Evolutionary conservation across 129 eudicot species (phyloP).

Genomic region (Artemisia annua): DNA sequence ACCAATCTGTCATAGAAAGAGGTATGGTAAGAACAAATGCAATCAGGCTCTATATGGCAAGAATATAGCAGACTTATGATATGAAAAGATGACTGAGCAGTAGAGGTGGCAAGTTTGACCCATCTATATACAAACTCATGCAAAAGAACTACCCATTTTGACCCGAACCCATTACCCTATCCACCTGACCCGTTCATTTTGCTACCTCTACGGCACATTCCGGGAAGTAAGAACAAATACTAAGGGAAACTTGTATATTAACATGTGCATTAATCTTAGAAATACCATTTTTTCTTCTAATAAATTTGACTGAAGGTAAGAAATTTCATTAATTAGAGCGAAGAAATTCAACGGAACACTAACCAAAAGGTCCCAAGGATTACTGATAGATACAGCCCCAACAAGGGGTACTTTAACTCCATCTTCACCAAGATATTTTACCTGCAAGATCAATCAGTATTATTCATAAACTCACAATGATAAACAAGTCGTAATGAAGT

Average conservation of each 20-base stretch:
- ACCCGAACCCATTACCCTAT: too few species aligned
- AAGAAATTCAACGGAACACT: conserved; percentile 36
- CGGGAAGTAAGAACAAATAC: too few species aligned
- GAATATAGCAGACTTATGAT: too few species aligned
- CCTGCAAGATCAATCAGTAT: conserved; percentile 44
- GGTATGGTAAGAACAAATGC: too few species aligned
- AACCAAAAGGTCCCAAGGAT: conserved; percentile 98
- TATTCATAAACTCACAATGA: conserved; percentile 1
- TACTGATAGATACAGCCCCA: conserved; percentile 93
- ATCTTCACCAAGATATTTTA: conserved; percentile 92
- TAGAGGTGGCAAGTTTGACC: too few species aligned
- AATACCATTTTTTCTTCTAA: background rate
- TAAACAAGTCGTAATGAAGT: background rate
- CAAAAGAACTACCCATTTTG: too few species aligned
- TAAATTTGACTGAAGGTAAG: background rate
- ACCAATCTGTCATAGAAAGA: too few species aligned
- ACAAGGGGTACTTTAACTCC: conserved; percentile 65
- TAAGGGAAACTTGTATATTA: background rate
- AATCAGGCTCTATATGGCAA: too few species aligned
- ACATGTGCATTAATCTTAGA: background rate
- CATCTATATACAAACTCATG: too few species aligned
- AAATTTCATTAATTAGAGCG: background rate
- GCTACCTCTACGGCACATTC: too few species aligned
- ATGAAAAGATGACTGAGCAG: too few species aligned
- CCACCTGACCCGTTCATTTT: too few species aligned